phyloP scores from a whole-genome alignment of 257 asterid species.

The Eustoma russellianum region DNA sequence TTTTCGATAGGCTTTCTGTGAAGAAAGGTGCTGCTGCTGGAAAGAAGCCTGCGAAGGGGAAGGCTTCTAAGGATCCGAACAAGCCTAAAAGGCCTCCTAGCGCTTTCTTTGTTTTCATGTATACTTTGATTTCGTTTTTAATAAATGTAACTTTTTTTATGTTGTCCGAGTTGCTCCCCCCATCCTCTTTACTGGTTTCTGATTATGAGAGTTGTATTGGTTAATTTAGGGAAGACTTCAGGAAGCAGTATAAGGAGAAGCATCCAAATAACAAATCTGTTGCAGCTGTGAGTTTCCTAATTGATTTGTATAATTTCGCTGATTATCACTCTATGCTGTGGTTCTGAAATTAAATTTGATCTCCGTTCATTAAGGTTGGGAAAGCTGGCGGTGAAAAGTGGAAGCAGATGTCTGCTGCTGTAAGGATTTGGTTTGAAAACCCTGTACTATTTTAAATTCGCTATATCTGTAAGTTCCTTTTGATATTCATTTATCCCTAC shows the following conservation, averaged over 20 bases:
- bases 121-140: not conserved
- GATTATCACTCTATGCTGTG: too few relatives aligned
- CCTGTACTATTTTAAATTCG: not conserved
- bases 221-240: slow-evolving; percentile 63
- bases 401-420: slow-evolving; percentile 65
- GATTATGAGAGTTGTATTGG: too few relatives aligned
- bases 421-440: slow-evolving; percentile 15
- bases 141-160: not conserved
- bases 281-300: slow-evolving; percentile 44
- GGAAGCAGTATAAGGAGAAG: slow-evolving; percentile 65
- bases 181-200: not conserved
- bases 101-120: slow-evolving; percentile 92
- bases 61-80: slow-evolving; percentile 81
- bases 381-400: slow-evolving; percentile 92
- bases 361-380: slow-evolving; percentile 42
- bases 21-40: slow-evolving; percentile 46
- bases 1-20: slow-evolving; percentile 35
- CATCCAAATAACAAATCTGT: slow-evolving; percentile 84
- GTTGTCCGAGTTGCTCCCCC: not conserved
- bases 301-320: not conserved
- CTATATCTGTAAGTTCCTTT: not conserved
- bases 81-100: slow-evolving; percentile 96
- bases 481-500: not conserved
- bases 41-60: slow-evolving; percentile 42
- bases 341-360: not conserved